These are phyloP conservation scores for Gentiana dahurica DNA, from an alignment of 257 asterid species.

Conservation along the genomic window DNA sequence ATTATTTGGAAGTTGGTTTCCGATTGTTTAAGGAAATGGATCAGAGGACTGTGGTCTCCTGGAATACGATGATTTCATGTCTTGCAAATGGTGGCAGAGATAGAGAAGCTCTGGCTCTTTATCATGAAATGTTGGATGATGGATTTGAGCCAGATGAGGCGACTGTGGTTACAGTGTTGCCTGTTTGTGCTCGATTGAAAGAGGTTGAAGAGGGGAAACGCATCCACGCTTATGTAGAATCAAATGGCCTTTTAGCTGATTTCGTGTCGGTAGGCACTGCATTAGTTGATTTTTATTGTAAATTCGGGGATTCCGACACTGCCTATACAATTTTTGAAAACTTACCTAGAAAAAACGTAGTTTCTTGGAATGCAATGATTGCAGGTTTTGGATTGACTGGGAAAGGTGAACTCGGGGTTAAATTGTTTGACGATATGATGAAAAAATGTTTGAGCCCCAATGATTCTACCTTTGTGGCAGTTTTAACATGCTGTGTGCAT, in stretches of 20 bases:
- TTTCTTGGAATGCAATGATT: slow-evolving; percentile 34
- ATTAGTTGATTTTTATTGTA: slow-evolving; percentile 27
- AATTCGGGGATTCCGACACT: slow-evolving; percentile 23
- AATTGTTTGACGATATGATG: slow-evolving; percentile 30
- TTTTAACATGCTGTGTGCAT: slow-evolving; percentile 35
- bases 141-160: slow-evolving; percentile 36
- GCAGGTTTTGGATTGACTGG: slow-evolving; percentile 34
- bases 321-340: slow-evolving; percentile 18
- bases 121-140: slow-evolving; percentile 19
- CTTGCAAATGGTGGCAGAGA: slow-evolving; percentile 24
- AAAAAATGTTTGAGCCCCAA: slow-evolving; percentile 23
- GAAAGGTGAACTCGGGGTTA: slow-evolving; percentile 27
- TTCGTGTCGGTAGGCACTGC: slow-evolving; percentile 30
- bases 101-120: slow-evolving; percentile 24
- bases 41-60: slow-evolving; percentile 31
- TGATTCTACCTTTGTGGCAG: slow-evolving; percentile 27
- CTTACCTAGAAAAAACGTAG: slow-evolving; percentile 23
- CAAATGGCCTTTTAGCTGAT: slow-evolving; percentile 17
- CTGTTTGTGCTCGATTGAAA: slow-evolving; percentile 29
- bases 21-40: slow-evolving; percentile 26
- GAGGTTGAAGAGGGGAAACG: slow-evolving; percentile 24
- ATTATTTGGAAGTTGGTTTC: slow-evolving; percentile 24
- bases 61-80: slow-evolving; percentile 37
- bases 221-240: slow-evolving; percentile 28
- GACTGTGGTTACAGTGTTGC: slow-evolving; percentile 28